Base-by-base conservation (phyloP, 2,329 filamentous ascomycete species). In the Mycogone perniciosa region DNA sequence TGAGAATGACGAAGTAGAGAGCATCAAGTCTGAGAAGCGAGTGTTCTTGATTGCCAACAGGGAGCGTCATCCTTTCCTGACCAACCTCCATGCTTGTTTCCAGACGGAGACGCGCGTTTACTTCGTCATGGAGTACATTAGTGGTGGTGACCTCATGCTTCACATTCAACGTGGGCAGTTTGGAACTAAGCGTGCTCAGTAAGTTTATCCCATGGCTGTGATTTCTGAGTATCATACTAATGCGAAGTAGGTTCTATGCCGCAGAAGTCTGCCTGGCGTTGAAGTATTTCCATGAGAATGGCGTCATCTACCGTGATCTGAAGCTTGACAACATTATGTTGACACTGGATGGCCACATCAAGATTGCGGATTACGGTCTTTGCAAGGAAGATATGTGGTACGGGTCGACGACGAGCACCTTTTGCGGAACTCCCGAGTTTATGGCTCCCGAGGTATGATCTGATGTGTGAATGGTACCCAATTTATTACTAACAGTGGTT, bases 301-400 rank as follows among this genome's bases (percentile, higher is more conserved):
- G 93, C 50, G 93, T 99, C 64, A 96, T 99, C 61, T 99, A 99
- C 71, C 88, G 93, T 72, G 93, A 99, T 73, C 73, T 99, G 65
- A 99, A 99, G 75, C 87, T 89, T 6, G 82, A 85, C 70, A 85
- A 99, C 68, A 99, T 99, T 65, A 79, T 99, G 43, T 76, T 99
- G 63, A 95, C 90, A 1, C 77, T 96, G 42, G 93, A 99, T 64
- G 93, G 93, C 29, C 93, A 99, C 68, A 95, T 99, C 76, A 97
- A 97, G 78, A 90, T 99, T 76, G 93, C 82, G 48, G 93, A 99
- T 78, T 99, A 96, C 67, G 93, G 93, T 81, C 81, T 99, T 44
- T 99, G 95, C 76, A 99, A 99, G 72, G 93, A 99, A 67, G 91
- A 99, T 62, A 99, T 99, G 93, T 99, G 92, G 91, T 99, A 95